Evolutionary conservation across 2,329 filamentous ascomycete genomes (phyloP), one percentile per base, ranked within the genome.

Genomic region (Aschersonia sp.): DNA sequence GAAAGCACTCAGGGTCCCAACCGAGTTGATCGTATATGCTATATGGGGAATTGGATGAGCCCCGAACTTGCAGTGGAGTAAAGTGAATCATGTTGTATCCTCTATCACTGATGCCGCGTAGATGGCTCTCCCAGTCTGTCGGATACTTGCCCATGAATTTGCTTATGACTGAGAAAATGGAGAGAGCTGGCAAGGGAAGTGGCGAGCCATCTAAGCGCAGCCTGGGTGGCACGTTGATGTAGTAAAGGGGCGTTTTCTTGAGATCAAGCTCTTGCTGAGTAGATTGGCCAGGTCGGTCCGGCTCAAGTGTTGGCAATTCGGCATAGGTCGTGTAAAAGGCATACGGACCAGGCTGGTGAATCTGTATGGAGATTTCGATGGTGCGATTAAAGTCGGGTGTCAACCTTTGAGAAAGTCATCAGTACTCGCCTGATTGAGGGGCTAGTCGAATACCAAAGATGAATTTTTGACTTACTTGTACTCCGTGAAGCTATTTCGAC

Each of bases 71-170:
- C 54, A 98, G 72, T 7, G 92, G 92, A 2, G 92, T 96, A 64
- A 98, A 98, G 65, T 98, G 92, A 51, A 98, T 81, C 89, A 97
- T 96, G 68, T 98, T 98, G 74, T 98, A 98, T 44, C 89, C 89
- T 51, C 92, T 78, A 58, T 85, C 80, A 61, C 86, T 85, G 62
- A 98, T 95, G 31, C 92, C 89, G 49, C 77, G 75, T 49, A 98
- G 70, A 62, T 97, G 91, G 46, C 80, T 84, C 61, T 96, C 80
- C 89, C 91, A 98, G 58, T 95, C 86, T 12, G 73, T 73, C 0
- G 91, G 88, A 60, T 92, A 95, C 59, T 83, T 82, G 52, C 92
- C 92, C 87, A 98, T 94, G 68, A 96, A 96, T 67, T 98, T 98
- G 61, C 91, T 96, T 53, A 98, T 86, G 48, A 91, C 76, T 9